Percentiles rank a stretch among this genome's conserved stretches.
phyloP scores from a whole-genome alignment of 257 asterid genomes.

The Fraxinus americana region DNA sequence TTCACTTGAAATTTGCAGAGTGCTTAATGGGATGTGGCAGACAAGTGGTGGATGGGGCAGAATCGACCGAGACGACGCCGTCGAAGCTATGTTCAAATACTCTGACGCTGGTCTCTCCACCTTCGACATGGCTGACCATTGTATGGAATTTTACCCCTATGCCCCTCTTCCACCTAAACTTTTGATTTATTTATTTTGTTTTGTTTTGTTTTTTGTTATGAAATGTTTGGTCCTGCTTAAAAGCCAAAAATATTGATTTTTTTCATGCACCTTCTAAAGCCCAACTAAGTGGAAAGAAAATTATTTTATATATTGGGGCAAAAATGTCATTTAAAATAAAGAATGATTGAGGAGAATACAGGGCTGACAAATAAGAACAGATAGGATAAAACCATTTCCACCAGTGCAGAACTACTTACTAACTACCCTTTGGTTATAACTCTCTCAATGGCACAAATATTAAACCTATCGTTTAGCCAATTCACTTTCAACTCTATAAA shows the following conservation, averaged over 20 bases:
- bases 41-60: constrained; percentile 98
- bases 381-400: constrained; percentile 26
- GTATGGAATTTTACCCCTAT: constrained; percentile 44
- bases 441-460: constrained; percentile 44
- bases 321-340: constrained; percentile 17
- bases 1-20: constrained; percentile 81
- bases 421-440: neutral
- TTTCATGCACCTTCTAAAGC: neutral
- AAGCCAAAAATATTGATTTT: neutral
- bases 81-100: constrained; percentile 82
- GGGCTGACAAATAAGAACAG: constrained; percentile 11
- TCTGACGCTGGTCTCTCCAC: constrained; percentile 93
- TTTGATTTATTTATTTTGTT: neutral
- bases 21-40: constrained; percentile 95
- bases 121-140: constrained; percentile 98
- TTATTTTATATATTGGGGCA: constrained; percentile 18
- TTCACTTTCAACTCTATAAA: constrained; percentile 32
- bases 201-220: neutral
- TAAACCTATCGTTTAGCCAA: constrained; percentile 38
- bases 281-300: neutral
- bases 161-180: constrained; percentile 22
- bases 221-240: neutral
- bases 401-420: neutral
- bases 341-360: constrained; percentile 25
- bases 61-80: constrained; percentile 88